Evolutionary conservation across 2,329 filamentous ascomycete species (phyloP).

Genomic region (Aspergillus costaricaensis): DNA sequence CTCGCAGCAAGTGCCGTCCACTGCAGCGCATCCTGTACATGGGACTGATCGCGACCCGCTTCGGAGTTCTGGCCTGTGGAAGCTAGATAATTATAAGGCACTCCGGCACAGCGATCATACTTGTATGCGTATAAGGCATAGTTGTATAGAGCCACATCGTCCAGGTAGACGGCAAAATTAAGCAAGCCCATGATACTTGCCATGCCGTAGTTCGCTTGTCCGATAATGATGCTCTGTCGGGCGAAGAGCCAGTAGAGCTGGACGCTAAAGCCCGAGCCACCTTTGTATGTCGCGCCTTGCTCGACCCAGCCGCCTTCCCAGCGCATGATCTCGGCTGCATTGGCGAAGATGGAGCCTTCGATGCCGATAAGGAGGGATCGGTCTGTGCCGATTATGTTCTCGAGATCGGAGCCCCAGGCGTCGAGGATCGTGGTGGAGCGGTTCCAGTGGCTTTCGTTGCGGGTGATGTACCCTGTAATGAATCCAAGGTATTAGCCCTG

Average conservation of each 20-base stretch:
- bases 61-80: constrained; percentile 42
- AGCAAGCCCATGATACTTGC: constrained; percentile 44
- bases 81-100: constrained; percentile 30
- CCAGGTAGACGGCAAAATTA: constrained; percentile 45
- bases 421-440: constrained; percentile 41
- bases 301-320: constrained; percentile 48
- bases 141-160: constrained; percentile 46
- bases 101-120: constrained; percentile 42
- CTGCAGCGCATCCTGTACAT: constrained; percentile 34
- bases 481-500: too few relatives aligned
- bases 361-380: constrained; percentile 41
- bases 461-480: constrained; percentile 41
- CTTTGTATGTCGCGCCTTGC: constrained; percentile 35
- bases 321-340: constrained; percentile 49
- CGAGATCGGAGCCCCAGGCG: constrained; percentile 22
- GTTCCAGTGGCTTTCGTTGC: constrained; percentile 39
- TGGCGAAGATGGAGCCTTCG: constrained; percentile 45
- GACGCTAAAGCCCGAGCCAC: constrained; percentile 41
- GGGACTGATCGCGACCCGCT: constrained; percentile 42
- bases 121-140: constrained; percentile 42
- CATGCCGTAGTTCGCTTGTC: constrained; percentile 49
- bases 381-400: constrained; percentile 21
- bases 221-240: constrained; percentile 40
- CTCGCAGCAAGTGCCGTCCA: constrained; percentile 41
- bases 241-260: constrained; percentile 48